Conservation (phyloP, 1,139 yeast genomes). For the Saccharomycopsis hybrid region DNA sequence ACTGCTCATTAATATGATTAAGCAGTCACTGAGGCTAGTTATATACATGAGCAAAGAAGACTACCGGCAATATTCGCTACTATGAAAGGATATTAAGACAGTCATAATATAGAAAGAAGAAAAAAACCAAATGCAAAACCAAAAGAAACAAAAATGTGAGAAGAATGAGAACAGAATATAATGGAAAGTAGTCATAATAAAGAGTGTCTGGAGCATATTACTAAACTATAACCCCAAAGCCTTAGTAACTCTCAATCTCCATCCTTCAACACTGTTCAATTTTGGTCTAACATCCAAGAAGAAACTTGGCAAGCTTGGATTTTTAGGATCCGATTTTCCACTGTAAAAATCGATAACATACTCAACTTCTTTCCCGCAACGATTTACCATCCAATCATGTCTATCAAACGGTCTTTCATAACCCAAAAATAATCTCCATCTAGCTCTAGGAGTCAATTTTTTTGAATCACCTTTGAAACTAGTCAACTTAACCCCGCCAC, state of each 20-base stretch:
- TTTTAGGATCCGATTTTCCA: slow-evolving; percentile 45
- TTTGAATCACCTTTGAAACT: slow-evolving; percentile 86
- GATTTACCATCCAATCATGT: slow-evolving; percentile 90
- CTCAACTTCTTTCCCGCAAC: slow-evolving; percentile 80
- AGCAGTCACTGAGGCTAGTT: no score
- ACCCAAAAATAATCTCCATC: slow-evolving; percentile 63
- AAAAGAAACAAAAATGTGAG: no score
- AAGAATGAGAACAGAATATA: no score
- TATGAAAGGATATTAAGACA: no score
- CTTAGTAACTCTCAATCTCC: slow-evolving; percentile 55
- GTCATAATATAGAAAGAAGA: no score
- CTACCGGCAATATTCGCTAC: no score
- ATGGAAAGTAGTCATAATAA: no score
- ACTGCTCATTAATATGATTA: no score
- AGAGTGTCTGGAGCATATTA: no score
- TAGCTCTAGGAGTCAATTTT: slow-evolving; percentile 83
- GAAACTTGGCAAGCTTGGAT: slow-evolving; percentile 47
- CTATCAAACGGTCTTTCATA: slow-evolving; percentile 83
- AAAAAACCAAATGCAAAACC: no score
- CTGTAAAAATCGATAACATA: slow-evolving; percentile 91
- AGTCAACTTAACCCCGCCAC: slow-evolving; percentile 83
- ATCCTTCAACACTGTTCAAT: slow-evolving; percentile 72
- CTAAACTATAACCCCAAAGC: slow-evolving; percentile 44
- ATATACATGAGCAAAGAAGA: no score
- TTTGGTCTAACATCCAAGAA: slow-evolving; percentile 90